Percentiles rank a stretch among this genome's conserved stretches.
phyloP scores from a whole-genome alignment of 108 stramenopile species.

The Cylindrotheca fusiformis region DNA sequence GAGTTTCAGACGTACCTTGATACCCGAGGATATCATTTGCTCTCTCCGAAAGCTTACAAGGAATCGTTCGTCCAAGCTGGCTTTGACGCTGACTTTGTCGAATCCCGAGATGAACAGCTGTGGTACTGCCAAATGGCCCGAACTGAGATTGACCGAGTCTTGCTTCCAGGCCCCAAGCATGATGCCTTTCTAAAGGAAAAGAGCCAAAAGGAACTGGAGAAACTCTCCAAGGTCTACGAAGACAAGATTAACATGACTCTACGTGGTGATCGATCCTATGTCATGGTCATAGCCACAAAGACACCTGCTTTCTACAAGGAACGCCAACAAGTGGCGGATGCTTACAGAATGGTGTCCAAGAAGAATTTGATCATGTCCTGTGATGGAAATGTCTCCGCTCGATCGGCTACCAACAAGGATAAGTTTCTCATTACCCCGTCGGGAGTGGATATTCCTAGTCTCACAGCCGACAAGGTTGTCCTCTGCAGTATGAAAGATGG shows the following conservation, averaged over 20 bases:
- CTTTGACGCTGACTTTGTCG: constrained; percentile 7
- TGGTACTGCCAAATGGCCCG: constrained; percentile 19
- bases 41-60: constrained; percentile 4
- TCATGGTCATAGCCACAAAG: constrained; percentile 19
- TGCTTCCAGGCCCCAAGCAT: constrained; percentile 5
- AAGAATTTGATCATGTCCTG: constrained; percentile 18
- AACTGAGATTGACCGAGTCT: constrained; percentile 16
- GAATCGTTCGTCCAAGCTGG: constrained; percentile 6
- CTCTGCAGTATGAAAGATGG: constrained; percentile 8
- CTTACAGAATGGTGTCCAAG: constrained; percentile 11
- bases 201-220: constrained; percentile 8
- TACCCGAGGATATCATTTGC: constrained; percentile 12
- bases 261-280: constrained; percentile 26
- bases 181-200: constrained; percentile 3
- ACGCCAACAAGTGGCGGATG: constrained; percentile 13
- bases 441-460: constrained; percentile 5
- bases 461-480: constrained; percentile 11
- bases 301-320: neutral
- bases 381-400: constrained; percentile 16
- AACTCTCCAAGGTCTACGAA: constrained; percentile 10
- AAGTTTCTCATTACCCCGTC: constrained; percentile 22
- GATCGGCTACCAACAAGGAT: neutral
- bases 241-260: constrained; percentile 28
- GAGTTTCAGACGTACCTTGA: constrained; percentile 6
- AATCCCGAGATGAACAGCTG: constrained; percentile 7